Percentiles rank a stretch among this genome's conserved stretches.
These are phyloP conservation scores for Diplogelasinospora grovesii DNA, from an alignment of 495 filamentous ascomycete genomes.

Conservation along the genomic window DNA sequence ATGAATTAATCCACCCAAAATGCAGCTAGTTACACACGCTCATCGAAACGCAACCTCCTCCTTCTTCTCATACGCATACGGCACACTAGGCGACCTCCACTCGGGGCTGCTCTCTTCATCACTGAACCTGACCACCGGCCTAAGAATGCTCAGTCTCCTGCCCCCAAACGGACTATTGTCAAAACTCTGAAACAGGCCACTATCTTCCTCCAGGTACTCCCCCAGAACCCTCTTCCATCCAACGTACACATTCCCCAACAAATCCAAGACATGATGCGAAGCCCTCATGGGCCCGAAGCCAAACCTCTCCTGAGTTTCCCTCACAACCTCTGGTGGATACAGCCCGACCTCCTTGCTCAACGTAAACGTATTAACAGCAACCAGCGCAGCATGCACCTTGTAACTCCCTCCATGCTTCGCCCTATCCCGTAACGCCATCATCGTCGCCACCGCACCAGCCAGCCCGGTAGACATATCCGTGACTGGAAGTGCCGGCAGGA, in stretches of 20 bases:
- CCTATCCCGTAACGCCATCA: constrained; percentile 18
- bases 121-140: constrained; percentile 11
- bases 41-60: constrained; percentile 7
- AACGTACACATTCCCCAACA: constrained; percentile 10
- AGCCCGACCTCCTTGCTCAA: constrained; percentile 17
- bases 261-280: constrained; percentile 16
- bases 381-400: constrained; percentile 12
- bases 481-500: constrained; percentile 28
- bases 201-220: constrained; percentile 14
- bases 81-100: constrained; percentile 12
- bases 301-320: constrained; percentile 14
- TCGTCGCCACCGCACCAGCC: constrained; percentile 12
- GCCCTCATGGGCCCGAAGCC: constrained; percentile 17
- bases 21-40: not conserved
- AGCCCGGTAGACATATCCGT: constrained; percentile 26
- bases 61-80: constrained; percentile 5
- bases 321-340: constrained; percentile 14
- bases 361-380: constrained; percentile 10
- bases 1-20: too few species aligned
- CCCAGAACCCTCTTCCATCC: constrained; percentile 10
- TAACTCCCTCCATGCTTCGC: constrained; percentile 19
- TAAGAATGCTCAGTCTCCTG: constrained; percentile 10
- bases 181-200: constrained; percentile 9
- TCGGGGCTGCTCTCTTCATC: constrained; percentile 2
- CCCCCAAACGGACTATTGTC: constrained; percentile 10